These are phyloP conservation scores for Ceratocystis variospora DNA, from an alignment of 2,329 filamentous ascomycete species.

Conservation along the genomic window DNA sequence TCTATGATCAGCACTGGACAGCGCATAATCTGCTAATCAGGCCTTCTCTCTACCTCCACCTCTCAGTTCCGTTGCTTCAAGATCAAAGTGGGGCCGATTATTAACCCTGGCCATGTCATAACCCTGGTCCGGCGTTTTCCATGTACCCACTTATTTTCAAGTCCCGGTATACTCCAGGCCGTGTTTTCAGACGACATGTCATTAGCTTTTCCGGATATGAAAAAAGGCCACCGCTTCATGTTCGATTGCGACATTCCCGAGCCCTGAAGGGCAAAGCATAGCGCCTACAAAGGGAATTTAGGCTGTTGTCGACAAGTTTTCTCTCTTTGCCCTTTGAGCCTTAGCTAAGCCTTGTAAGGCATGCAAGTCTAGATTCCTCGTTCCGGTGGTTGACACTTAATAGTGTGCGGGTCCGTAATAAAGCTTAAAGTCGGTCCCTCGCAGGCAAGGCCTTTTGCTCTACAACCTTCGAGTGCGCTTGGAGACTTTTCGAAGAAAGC, in stretches of 20 bases:
- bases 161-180: not conserved
- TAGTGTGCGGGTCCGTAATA: not conserved
- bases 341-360: not conserved
- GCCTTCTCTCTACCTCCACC: not conserved
- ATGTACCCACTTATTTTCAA: not conserved
- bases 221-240: not conserved
- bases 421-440: constrained; percentile 5
- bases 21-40: not conserved
- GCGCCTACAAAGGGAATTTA: not conserved
- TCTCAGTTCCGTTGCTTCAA: not conserved
- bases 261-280: not conserved
- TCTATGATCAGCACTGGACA: not conserved
- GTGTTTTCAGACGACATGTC: constrained; percentile 3
- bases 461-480: not conserved
- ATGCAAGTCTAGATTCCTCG: constrained; percentile 3
- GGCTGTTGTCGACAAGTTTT: not conserved
- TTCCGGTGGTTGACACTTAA: not conserved
- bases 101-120: not conserved
- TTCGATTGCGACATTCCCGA: not conserved
- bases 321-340: not conserved
- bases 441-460: not conserved
- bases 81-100: not conserved
- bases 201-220: not conserved
- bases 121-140: not conserved
- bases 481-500: not conserved